Conservation (phyloP, 169 alveolate species). For the Eimeria praecox region DNA sequence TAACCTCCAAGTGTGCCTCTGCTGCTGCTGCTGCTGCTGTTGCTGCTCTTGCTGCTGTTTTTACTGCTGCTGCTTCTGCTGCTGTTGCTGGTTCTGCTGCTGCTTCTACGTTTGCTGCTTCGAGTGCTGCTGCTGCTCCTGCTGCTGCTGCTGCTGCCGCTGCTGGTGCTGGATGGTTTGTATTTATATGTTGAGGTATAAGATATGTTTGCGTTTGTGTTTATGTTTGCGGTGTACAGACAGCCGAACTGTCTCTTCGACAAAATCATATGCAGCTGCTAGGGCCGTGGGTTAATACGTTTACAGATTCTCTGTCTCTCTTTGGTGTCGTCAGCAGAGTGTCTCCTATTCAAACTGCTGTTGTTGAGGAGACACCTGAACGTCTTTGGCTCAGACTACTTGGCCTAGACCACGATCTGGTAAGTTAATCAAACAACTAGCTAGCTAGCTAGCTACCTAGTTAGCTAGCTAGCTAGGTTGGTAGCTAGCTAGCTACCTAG, state of each 20-base stretch:
- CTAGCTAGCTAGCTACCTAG: constrained; percentile 48
- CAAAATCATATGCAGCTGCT: constrained; percentile 82
- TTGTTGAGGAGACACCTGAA: constrained; percentile 80
- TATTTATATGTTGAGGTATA: background rate
- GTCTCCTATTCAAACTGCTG: constrained; percentile 81
- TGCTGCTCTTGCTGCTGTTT: background rate
- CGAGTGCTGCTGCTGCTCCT: background rate
- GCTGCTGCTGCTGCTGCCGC: constrained; percentile 26
- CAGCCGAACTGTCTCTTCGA: constrained; percentile 82
- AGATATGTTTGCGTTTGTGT: background rate
- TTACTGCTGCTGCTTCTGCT: constrained; percentile 8
- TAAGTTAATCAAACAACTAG: constrained; percentile 20
- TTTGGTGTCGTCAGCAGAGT: constrained; percentile 70
- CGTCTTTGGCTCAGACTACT: constrained; percentile 84
- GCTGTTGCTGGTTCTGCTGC: constrained; percentile 5
- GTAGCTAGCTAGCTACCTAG: too few species aligned
- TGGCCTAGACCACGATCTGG: constrained; percentile 84
- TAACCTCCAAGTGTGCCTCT: constrained; percentile 9
- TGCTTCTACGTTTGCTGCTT: background rate
- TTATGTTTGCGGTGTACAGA: background rate
- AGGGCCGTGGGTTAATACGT: constrained; percentile 84
- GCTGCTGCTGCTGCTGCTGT: constrained; percentile 37
- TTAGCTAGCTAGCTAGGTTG: constrained; percentile 4
- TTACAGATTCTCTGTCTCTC: constrained; percentile 79
- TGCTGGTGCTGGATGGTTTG: background rate